Conservation (phyloP, 2,329 filamentous ascomycete genomes). For the Simplicillium aogashimaense region DNA sequence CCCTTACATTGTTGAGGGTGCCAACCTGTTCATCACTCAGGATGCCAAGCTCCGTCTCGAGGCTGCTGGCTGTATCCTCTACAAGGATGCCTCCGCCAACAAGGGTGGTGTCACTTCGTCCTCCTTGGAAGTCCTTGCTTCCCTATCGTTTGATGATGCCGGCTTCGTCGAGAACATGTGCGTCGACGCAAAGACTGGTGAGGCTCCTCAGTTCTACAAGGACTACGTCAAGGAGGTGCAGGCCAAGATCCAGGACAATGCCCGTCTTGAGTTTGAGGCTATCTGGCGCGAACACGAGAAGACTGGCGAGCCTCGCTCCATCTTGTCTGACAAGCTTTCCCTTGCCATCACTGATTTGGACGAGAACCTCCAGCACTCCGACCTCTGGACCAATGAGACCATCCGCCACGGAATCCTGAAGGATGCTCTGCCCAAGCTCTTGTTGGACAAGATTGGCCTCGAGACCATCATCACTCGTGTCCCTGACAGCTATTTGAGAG, state of each 20-base stretch:
- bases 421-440: constrained; percentile 75
- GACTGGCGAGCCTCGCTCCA: constrained; percentile 69
- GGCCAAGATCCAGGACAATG: constrained; percentile 82
- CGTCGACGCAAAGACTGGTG: constrained; percentile 54
- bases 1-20: constrained; percentile 94
- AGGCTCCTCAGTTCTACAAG: constrained; percentile 82
- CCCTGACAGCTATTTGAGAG: constrained; percentile 81
- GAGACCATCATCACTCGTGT: constrained; percentile 81
- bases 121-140: constrained; percentile 89
- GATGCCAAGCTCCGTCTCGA: constrained; percentile 94
- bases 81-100: constrained; percentile 97
- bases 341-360: constrained; percentile 92
- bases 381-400: constrained; percentile 76
- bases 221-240: constrained; percentile 90
- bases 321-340: constrained; percentile 86
- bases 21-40: constrained; percentile 97
- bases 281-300: constrained; percentile 91
- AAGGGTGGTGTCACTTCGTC: constrained; percentile 98
- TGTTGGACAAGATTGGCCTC: constrained; percentile 83
- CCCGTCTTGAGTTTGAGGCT: constrained; percentile 88
- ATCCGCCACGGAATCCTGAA: constrained; percentile 69
- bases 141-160: constrained; percentile 84
- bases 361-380: constrained; percentile 88
- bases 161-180: constrained; percentile 94
- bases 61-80: constrained; percentile 86